Percentiles rank a stretch among this genome's conserved stretches.
phyloP scores from a whole-genome alignment of 2,329 filamentous ascomycete species.

The Diplodia intermedia region DNA sequence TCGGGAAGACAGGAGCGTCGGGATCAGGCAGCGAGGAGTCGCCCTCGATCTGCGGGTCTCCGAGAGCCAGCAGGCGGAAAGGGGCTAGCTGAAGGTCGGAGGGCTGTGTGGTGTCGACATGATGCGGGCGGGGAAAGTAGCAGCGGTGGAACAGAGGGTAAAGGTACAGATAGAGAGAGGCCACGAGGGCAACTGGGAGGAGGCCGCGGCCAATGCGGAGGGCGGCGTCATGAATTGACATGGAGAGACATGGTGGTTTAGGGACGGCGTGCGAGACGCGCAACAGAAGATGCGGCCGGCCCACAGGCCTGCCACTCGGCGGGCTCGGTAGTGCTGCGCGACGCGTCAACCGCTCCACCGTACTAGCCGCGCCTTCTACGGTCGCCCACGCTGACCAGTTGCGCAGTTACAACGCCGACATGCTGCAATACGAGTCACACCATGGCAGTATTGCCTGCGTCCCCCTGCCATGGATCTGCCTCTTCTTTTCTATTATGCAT shows the following conservation, averaged over 20 bases:
- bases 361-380: not conserved
- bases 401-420: slow-evolving; percentile 56
- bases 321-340: not conserved
- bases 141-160: slow-evolving; percentile 84
- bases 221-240: slow-evolving; percentile 59
- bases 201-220: slow-evolving; percentile 57
- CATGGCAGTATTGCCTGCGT: slow-evolving; percentile 56
- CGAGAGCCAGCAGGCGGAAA: slow-evolving; percentile 85
- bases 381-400: not conserved
- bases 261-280: not conserved
- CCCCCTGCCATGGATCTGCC: slow-evolving; percentile 58
- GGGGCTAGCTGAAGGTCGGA: slow-evolving; percentile 61
- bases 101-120: slow-evolving; percentile 39
- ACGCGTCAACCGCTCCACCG: not conserved
- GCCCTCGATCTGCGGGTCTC: slow-evolving; percentile 92
- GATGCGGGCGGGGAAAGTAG: slow-evolving; percentile 67
- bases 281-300: not conserved
- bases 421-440: slow-evolving; percentile 59
- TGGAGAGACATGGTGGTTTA: slow-evolving; percentile 46
- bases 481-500: slow-evolving; percentile 40
- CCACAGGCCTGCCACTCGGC: not conserved
- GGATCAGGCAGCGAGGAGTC: slow-evolving; percentile 76
- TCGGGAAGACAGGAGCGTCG: slow-evolving; percentile 54
- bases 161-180: slow-evolving; percentile 81
- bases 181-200: slow-evolving; percentile 71